These are phyloP conservation scores for Euphorbia pulcherrima DNA, from an alignment of 345 rosid genomes.

Conservation along the genomic window DNA sequence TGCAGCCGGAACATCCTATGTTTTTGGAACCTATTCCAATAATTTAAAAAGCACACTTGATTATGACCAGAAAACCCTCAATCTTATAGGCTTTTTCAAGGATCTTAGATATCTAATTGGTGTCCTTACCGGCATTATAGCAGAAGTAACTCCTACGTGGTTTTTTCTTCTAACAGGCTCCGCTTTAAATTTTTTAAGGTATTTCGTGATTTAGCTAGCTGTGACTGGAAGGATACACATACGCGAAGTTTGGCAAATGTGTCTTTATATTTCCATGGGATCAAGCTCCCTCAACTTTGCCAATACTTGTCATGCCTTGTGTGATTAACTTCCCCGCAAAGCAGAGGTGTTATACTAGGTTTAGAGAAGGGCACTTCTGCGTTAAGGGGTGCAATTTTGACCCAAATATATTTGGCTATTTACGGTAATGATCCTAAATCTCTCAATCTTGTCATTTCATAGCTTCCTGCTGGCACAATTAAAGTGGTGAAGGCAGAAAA, in stretches of 20 bases:
- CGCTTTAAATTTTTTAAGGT: slow-evolving; percentile 77
- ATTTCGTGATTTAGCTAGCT: too few species aligned
- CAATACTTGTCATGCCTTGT: slow-evolving; percentile 79
- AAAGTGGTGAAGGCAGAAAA: too few species aligned
- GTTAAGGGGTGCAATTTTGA: slow-evolving; percentile 76
- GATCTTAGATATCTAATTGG: slow-evolving; percentile 58
- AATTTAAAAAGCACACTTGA: too few species aligned
- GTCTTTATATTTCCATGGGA: slow-evolving; percentile 65
- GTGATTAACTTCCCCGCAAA: slow-evolving; percentile 81
- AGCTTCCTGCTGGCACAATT: slow-evolving; percentile 80
- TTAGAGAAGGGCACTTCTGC: slow-evolving; percentile 76
- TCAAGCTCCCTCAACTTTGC: slow-evolving; percentile 89
- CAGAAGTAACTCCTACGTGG: slow-evolving; percentile 89
- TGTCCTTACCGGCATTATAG: slow-evolving; percentile 65
- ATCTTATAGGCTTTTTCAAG: too few species aligned
- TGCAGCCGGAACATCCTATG: too few species aligned
- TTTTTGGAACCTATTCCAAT: too few species aligned
- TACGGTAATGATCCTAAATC: slow-evolving; percentile 75
- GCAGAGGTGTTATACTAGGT: slow-evolving; percentile 78
- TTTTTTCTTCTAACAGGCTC: slow-evolving; percentile 59
- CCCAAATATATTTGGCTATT: slow-evolving; percentile 73
- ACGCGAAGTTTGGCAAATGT: slow-evolving; percentile 88
- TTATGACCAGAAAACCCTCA: too few species aligned
- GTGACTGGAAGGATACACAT: too few species aligned
- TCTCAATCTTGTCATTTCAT: slow-evolving; percentile 63